Conservation (phyloP, 2,329 filamentous ascomycete genomes). For the Neurospora crassa region DNA sequence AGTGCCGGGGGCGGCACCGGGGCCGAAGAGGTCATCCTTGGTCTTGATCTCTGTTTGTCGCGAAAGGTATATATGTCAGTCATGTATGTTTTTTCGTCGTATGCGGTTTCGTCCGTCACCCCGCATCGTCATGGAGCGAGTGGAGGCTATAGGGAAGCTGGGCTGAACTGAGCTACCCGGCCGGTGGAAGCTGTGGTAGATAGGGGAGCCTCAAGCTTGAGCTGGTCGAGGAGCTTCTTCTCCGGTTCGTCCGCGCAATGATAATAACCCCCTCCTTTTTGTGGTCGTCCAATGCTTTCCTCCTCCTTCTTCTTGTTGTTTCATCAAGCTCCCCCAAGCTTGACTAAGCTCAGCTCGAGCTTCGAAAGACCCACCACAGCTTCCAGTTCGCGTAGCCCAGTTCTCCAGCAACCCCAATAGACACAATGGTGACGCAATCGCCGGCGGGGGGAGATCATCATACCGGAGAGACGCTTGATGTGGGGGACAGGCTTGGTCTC, state of each 20-base stretch:
- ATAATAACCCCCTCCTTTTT: neutral
- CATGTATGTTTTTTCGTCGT: neutral
- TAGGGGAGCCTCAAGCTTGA: neutral
- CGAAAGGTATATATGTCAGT: constrained; percentile 10
- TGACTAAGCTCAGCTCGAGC: neutral
- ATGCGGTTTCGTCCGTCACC: neutral
- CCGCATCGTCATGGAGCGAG: neutral
- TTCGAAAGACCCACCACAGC: constrained; percentile 10
- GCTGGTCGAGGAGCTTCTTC: neutral
- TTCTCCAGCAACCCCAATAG: neutral
- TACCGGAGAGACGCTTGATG: constrained; percentile 37
- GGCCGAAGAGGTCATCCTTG: constrained; percentile 73
- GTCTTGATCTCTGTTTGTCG: constrained; percentile 62
- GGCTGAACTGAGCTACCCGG: neutral
- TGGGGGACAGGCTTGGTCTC: constrained; percentile 21
- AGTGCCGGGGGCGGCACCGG: constrained; percentile 72
- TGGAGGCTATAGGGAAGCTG: neutral
- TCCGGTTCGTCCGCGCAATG: neutral
- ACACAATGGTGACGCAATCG: constrained; percentile 1
- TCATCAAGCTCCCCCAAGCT: neutral
- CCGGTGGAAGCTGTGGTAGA: neutral
- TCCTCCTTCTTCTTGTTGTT: neutral
- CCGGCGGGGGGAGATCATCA: constrained; percentile 14
- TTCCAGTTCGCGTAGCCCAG: neutral
- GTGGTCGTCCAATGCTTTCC: neutral